Base-by-base conservation (phyloP, 2,329 filamentous ascomycete genomes). In the Fusarium haematococcum region DNA sequence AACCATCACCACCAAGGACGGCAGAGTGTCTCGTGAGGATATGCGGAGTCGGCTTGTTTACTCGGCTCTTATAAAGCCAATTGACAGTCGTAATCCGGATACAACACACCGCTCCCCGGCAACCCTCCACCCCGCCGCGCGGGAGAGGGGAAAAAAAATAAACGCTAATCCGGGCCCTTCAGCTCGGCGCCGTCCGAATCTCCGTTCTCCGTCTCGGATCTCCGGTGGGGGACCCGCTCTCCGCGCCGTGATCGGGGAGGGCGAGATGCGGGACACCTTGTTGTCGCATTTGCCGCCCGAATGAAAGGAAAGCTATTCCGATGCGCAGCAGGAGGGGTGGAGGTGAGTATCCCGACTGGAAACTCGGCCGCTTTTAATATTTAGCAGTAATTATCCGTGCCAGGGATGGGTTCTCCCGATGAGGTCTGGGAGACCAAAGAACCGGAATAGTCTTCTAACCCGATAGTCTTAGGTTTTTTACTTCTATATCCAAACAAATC, bases 171-270 rank as follows among this genome's bases (percentile, higher is more conserved):
- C 73, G 70, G 68, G 20, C 48, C 50, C 32, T 75, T 63, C 39
- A 77, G 76, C 76, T 78, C 76, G 76, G 76, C 73, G 75, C 75
- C 68, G 73, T 58, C 65, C 75, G 75, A 75, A 78, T 77, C 67
- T 78, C 76, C 76, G 76, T 71, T 67, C 57, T 68, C 69, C 71
- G 68, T 71, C 74, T 78, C 76, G 76, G 76, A 78, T 69, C 73
- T 78, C 76, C 76, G 76, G 73, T 57, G 35, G 27, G 48, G 64
- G 68, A 67, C 71, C 76, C 70, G 73, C 76, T 65, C 67, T 70
- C 75, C 75, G 65, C 75, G 76, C 76, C 76, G 76, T 75, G 69
- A 78, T 78, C 76, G 75, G 76, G 13, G 23, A 37, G 16, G 41
- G 39, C 30, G 59, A 63, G 25, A 58, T 59, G 59, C 66, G 23